Evolutionary conservation across 805 yeast species (phyloP).

Genomic region (Zygoascus biomembranicola): DNA sequence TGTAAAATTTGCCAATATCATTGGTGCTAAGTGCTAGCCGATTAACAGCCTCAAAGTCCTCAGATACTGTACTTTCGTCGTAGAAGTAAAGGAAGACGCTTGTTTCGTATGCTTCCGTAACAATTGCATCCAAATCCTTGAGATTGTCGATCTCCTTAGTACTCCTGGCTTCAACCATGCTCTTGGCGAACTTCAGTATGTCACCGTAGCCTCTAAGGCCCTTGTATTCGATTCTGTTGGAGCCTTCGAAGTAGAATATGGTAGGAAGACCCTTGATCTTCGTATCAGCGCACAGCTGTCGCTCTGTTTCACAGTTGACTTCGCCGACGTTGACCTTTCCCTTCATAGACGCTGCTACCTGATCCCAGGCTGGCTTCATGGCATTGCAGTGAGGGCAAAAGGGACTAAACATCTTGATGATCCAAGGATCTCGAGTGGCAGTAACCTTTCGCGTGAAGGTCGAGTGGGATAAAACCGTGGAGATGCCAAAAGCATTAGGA

Average conservation of each 20-base stretch:
- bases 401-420: conserved; percentile 34
- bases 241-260: conserved; percentile 21
- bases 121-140: conserved; percentile 19
- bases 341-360: conserved; percentile 26
- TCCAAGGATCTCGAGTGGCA: conserved; percentile 29
- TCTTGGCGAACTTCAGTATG: conserved; percentile 27
- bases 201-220: conserved; percentile 28
- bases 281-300: conserved; percentile 26
- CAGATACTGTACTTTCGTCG: conserved; percentile 30
- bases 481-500: conserved; percentile 29
- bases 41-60: conserved; percentile 32
- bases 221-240: conserved; percentile 21
- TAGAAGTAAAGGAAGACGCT: conserved; percentile 32
- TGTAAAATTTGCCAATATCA: conserved; percentile 27
- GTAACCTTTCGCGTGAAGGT: conserved; percentile 24
- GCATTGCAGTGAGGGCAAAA: conserved; percentile 32
- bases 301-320: conserved; percentile 31
- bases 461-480: conserved; percentile 22
- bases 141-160: conserved; percentile 21
- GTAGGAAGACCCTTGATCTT: conserved; percentile 22
- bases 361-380: conserved; percentile 31
- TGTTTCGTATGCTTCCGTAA: conserved; percentile 16
- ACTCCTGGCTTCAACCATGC: conserved; percentile 23
- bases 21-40: conserved; percentile 25
- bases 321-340: conserved; percentile 33